Conservation (phyloP, 208 protist genomes). For the Trypanosomatidae sp. region DNA sequence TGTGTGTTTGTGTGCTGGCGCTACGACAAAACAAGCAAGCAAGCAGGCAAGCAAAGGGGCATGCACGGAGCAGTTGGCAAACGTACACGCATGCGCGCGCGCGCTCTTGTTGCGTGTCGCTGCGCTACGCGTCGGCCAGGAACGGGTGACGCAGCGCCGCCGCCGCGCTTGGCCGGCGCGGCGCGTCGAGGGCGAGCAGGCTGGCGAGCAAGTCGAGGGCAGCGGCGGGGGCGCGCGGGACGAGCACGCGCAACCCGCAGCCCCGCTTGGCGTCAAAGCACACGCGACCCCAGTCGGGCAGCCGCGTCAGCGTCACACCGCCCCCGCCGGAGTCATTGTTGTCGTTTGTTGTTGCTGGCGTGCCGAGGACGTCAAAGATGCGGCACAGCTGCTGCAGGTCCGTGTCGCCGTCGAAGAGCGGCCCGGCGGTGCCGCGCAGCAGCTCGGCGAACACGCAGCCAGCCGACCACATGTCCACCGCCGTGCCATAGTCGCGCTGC, state of each 20-base stretch:
- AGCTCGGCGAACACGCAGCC: conserved; percentile 98
- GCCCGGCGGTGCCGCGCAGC: conserved; percentile 57
- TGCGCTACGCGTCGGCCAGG: no score
- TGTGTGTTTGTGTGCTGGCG: background rate
- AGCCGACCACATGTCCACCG: conserved; percentile 94
- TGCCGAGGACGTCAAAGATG: conserved; percentile 95
- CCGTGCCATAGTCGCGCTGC: conserved; percentile 84
- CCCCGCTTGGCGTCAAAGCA: conserved; percentile 43
- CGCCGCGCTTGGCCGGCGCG: conserved; percentile 19
- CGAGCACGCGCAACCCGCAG: conserved; percentile 12
- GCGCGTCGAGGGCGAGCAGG: conserved; percentile 46
- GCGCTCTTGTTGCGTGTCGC: no score
- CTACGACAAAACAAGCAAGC: conserved; percentile 8
- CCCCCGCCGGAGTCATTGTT: conserved; percentile 79
- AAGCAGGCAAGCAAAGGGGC: background rate
- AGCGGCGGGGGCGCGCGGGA: conserved; percentile 47
- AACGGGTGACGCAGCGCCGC: conserved; percentile 51
- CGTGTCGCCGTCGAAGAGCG: conserved; percentile 90
- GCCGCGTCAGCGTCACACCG: conserved; percentile 68
- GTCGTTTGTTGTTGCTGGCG: no score
- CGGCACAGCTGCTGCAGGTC: conserved; percentile 77
- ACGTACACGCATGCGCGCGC: no score
- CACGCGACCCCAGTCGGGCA: conserved; percentile 93
- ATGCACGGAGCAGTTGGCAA: no score
- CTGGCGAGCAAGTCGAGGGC: conserved; percentile 33